phyloP scores from a whole-genome alignment of 805 yeast species.

The Maudiozyma pseudohumilis region DNA sequence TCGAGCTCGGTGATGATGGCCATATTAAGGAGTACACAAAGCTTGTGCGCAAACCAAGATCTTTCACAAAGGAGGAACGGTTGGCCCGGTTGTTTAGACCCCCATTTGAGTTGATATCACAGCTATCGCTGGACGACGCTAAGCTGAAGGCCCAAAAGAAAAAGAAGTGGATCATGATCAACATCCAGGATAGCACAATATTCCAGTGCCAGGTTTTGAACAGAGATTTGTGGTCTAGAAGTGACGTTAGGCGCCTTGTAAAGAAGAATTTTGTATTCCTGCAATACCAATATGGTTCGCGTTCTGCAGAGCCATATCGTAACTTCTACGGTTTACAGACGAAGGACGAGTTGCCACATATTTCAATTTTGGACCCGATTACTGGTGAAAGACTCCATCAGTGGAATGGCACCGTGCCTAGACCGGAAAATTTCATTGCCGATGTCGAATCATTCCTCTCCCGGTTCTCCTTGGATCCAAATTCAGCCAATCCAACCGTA shows the following conservation, averaged over 20 bases:
- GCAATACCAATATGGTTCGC: constrained; percentile 75
- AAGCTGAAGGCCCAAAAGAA: constrained; percentile 47
- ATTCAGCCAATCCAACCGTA: constrained; percentile 55
- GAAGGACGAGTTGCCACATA: constrained; percentile 56
- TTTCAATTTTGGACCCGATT: constrained; percentile 86
- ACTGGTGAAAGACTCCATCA: constrained; percentile 81
- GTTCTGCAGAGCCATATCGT: constrained; percentile 59
- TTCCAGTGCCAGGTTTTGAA: constrained; percentile 84
- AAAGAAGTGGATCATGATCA: constrained; percentile 75
- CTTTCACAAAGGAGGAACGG: constrained; percentile 35
- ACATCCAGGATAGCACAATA: constrained; percentile 77
- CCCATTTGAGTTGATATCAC: constrained; percentile 81
- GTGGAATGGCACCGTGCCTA: constrained; percentile 65
- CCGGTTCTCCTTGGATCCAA: constrained; percentile 54
- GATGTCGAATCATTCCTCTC: constrained; percentile 63
- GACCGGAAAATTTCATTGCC: constrained; percentile 46
- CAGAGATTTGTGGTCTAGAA: constrained; percentile 85
- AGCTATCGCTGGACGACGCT: constrained; percentile 61
- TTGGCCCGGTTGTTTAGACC: constrained; percentile 82
- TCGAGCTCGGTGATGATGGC: constrained; percentile 30
- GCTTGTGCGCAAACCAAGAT: constrained; percentile 19
- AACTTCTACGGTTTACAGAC: constrained; percentile 62
- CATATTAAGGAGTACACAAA: constrained; percentile 28
- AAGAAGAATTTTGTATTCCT: constrained; percentile 65
- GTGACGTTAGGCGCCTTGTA: constrained; percentile 52